phyloP scores from a whole-genome alignment of 768 basidiomycete species.

The Psilocybe tampanensis region DNA sequence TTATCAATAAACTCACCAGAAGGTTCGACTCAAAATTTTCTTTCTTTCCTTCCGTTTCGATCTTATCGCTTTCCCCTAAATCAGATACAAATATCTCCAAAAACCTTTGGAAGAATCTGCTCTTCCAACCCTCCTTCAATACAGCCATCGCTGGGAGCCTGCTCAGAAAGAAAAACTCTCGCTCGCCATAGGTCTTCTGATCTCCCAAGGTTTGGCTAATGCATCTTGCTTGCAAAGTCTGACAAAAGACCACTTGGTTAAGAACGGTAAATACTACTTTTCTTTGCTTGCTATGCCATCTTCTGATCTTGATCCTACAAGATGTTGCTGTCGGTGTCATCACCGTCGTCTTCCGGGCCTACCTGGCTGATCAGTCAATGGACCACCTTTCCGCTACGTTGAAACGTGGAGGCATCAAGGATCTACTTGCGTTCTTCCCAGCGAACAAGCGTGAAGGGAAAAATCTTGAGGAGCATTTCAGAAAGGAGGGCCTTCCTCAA shows the following conservation, averaged over 20 bases:
- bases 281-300: background rate
- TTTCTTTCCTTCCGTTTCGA: background rate
- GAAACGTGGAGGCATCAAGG: constrained; percentile 83
- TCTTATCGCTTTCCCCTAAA: constrained; percentile 13
- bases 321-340: constrained; percentile 80
- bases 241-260: constrained; percentile 93
- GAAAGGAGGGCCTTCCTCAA: constrained; percentile 70
- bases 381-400: constrained; percentile 86
- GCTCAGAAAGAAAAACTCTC: constrained; percentile 83
- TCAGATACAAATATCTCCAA: constrained; percentile 98
- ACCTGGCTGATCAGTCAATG: constrained; percentile 81
- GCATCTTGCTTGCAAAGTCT: constrained; percentile 79
- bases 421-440: constrained; percentile 88
- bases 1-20: constrained; percentile 94
- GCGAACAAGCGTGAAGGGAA: constrained; percentile 75
- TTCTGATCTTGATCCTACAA: constrained; percentile 29
- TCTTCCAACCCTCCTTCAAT: constrained; percentile 85
- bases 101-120: constrained; percentile 89
- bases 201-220: constrained; percentile 82
- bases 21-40: constrained; percentile 50
- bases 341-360: constrained; percentile 79
- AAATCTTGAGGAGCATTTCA: constrained; percentile 85
- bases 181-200: constrained; percentile 76
- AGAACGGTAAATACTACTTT: constrained; percentile 66
- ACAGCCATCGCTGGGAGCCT: constrained; percentile 82